Conservation (phyloP, 768 basidiomycete genomes). For the Hygrophorus russula region DNA sequence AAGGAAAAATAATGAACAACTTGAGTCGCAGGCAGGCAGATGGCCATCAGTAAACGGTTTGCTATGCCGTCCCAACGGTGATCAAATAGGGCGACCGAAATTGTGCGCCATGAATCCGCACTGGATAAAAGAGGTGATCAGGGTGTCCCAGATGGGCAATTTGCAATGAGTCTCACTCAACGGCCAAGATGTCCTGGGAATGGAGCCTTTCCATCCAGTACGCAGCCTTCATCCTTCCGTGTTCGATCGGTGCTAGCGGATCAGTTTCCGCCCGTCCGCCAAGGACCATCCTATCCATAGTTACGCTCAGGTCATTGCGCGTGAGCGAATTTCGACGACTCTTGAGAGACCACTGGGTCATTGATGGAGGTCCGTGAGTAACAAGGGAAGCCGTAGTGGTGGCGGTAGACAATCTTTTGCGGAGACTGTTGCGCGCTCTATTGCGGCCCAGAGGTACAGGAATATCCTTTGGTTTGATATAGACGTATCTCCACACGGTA, state of each 20-base stretch:
- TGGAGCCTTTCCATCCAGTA: conserved; percentile 64
- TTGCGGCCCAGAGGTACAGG: conserved; percentile 28
- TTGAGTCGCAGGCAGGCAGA: conserved; percentile 40
- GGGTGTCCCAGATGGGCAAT: conserved; percentile 3
- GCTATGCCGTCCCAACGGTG: conserved; percentile 46
- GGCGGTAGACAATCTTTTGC: conserved; percentile 38
- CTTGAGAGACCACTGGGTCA: conserved; percentile 19
- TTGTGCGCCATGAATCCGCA: conserved; percentile 28
- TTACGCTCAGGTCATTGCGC: conserved; percentile 45
- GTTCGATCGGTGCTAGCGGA: conserved; percentile 31
- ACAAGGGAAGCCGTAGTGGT: conserved; percentile 41
- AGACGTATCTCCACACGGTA: conserved; percentile 65
- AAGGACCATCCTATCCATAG: conserved; percentile 59
- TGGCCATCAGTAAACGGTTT: conserved; percentile 41
- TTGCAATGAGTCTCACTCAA: conserved; percentile 35
- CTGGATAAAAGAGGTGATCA: conserved; percentile 15
- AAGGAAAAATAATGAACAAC: conserved; percentile 38
- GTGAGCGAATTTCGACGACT: conserved; percentile 33
- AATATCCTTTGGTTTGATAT: conserved; percentile 47
- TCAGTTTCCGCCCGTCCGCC: conserved; percentile 40
- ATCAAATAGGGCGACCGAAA: conserved; percentile 56
- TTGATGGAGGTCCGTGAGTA: conserved; percentile 17
- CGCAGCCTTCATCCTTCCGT: conserved; percentile 57
- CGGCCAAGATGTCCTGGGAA: conserved; percentile 31
- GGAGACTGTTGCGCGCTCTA: conserved; percentile 14